Evolutionary conservation across 345 rosid genomes (phyloP), one percentile per base, ranked within the genome.

Genomic region (Murraya koenigii): DNA sequence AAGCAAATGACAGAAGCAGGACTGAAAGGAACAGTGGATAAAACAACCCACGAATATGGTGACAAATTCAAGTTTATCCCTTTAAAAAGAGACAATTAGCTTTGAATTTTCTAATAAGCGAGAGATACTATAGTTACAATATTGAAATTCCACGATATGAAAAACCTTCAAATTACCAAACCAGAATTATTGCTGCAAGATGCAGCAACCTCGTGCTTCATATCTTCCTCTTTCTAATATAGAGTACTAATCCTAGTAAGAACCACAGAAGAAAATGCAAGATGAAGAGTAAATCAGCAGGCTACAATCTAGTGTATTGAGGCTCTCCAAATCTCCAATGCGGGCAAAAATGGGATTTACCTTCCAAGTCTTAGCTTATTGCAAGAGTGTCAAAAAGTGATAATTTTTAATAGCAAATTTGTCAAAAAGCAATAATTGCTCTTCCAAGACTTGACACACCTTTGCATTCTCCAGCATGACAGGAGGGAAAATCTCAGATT

Each of bases 201-300:
- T 20, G 38, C 23, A 69, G 58, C 36, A 47, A 69, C 60, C 23
- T 49, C n/a, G 9, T 70, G 60, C 39, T 70, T 70, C 74, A 70
- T 70, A 59, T 28, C 60, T 49, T 33, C 58, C 38, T 69, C 25
- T 23, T 64, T 4, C 35, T 32, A 20, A 35, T 33, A n/a, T 26
- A 26, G 22, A 69, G n/a, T 8, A 47, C 38, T 69, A 49, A 28
- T 28, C 60, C 58, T 47, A 26, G 38, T 69, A 69, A 69, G 39
- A 28, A 54, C 26, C 25, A 35, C 22, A 36, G 15, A n/a, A 11
- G n/a, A 56, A 52, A 52, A 0, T 14, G 14, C 64, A 56, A 25
- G 44, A 41, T 56, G 13, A 56, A 13, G 33, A n/a, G 13, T 33
- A 72, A 55, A 22, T 2, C 19, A 52, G 25, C 39, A 1, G 0